Evolutionary conservation across 2,329 filamentous ascomycete species (phyloP).

Genomic region (Ophiobolus disseminans): DNA sequence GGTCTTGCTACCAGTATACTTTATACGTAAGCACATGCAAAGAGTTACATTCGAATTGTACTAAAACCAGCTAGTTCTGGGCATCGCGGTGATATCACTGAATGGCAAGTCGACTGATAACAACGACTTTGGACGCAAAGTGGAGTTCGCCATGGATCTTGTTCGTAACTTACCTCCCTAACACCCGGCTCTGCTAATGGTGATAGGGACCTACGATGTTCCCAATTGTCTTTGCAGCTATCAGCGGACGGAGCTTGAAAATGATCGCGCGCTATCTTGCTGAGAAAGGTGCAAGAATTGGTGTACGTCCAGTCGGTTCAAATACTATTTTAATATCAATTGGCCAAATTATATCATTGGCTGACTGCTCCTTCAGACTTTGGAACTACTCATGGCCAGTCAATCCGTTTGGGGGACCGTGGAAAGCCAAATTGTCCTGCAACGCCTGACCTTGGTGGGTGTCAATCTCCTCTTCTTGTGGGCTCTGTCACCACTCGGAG

Average conservation of each 20-base stretch:
- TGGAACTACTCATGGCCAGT: slow-evolving; percentile 47
- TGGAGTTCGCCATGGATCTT: slow-evolving; percentile 33
- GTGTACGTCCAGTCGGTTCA: slow-evolving; percentile 30
- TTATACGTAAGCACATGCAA: slow-evolving; percentile 35
- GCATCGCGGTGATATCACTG: slow-evolving; percentile 26
- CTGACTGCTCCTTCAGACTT: slow-evolving; percentile 26
- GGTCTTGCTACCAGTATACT: slow-evolving; percentile 41
- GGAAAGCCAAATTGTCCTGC: slow-evolving; percentile 44
- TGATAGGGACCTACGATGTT: slow-evolving; percentile 44
- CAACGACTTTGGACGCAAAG: slow-evolving; percentile 35
- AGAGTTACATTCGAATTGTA: neutral
- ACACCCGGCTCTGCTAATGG: neutral
- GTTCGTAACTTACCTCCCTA: slow-evolving; percentile 13
- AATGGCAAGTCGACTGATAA: slow-evolving; percentile 33
- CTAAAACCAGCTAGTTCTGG: slow-evolving; percentile 31
- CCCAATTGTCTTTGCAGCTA: slow-evolving; percentile 47
- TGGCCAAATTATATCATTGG: neutral
- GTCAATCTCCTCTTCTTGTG: slow-evolving; percentile 43
- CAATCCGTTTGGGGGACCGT: slow-evolving; percentile 49
- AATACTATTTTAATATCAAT: neutral
- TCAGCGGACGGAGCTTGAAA: slow-evolving; percentile 45
- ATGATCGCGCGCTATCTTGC: slow-evolving; percentile 45
- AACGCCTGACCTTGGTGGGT: slow-evolving; percentile 39
- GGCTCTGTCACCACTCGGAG: slow-evolving; percentile 47
- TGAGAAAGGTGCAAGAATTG: slow-evolving; percentile 40